A percentile compares a stretch with the other conserved stretches of the same genome.
These are phyloP conservation scores for Aureobasidium sp. DNA, from an alignment of 2,329 filamentous ascomycete species.

Conservation along the genomic window DNA sequence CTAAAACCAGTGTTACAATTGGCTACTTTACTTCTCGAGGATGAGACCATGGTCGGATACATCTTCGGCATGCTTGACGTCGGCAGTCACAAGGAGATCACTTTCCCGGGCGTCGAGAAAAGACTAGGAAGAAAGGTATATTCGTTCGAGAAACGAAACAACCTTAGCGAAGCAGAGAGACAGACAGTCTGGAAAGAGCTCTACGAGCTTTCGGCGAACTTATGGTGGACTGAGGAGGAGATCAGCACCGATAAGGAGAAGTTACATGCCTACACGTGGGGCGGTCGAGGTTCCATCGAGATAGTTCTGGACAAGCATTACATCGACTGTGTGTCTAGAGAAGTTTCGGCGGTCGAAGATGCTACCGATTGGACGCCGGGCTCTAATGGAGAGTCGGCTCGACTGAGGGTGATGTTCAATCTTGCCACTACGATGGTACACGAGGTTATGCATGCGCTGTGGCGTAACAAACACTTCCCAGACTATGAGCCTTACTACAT, in stretches of 20 bases:
- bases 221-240: neutral
- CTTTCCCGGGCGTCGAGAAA: neutral
- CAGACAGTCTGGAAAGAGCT: neutral
- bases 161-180: neutral
- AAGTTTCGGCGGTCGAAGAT: neutral
- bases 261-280: neutral
- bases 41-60: neutral
- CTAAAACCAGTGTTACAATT: neutral
- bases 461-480: neutral
- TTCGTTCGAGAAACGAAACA: neutral
- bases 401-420: neutral
- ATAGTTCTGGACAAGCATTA: neutral
- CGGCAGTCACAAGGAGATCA: neutral
- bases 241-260: neutral
- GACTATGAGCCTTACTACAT: neutral
- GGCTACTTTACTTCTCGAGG: neutral
- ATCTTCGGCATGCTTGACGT: neutral
- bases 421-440: constrained; percentile 4
- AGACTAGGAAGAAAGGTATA: neutral
- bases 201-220: neutral
- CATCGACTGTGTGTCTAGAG: neutral
- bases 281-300: neutral
- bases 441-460: constrained; percentile 1
- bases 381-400: neutral
- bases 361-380: neutral